Base-by-base conservation (phyloP, 2,329 filamentous ascomycete species). In the Penicillium hordei region DNA sequence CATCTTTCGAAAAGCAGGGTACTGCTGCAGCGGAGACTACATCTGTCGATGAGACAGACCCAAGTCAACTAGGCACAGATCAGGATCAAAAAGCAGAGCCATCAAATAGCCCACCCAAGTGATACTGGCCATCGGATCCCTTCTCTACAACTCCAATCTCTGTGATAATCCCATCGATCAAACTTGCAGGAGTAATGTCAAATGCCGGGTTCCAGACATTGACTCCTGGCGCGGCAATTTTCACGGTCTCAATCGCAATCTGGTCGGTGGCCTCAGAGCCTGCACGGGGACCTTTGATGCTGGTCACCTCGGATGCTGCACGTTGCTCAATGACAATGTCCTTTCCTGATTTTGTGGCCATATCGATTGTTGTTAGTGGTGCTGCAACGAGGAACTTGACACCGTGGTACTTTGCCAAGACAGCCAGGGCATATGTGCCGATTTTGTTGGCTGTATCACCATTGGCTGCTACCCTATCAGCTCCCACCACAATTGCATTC, bases 391-490 rank as follows among this genome's bases (percentile, higher is more conserved):
- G 83, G 72, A 99, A 99, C 75, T 93, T 96, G 69, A 97, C 83
- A 19, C 90, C 90, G 69, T 99, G 94, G 69, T 93, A 82, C 64
- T 84, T 87, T 23, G 94, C 94, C 31, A 96, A 82, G n/a, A 97
- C 92, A 4, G 94, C 92, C 4, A 99, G 83, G 54, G 88, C 84
- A 73, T 99, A 97, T 0, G 94, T 99, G 51, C 94, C 94, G 60
- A 99, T 95, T 80, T 99, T 99, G 80, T 99, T 99, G 55, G 94
- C 94, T 0, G 94, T 97, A 77, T 99, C 94, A 31, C 94, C 94
- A 69, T 99, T 99, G 50, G 92, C 90, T 33, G 93, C 94, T 15
- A 99, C 94, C 56, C 94, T 86, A 74, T 99, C 94, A 3, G 94
- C 94, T 29, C 94, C 94, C 0, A 99, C 94, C 31, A 99, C 88